These are phyloP conservation scores for Glomus cerebriforme DNA, from an alignment of 192 early-diverging fungal genomes.

Conservation along the genomic window DNA sequence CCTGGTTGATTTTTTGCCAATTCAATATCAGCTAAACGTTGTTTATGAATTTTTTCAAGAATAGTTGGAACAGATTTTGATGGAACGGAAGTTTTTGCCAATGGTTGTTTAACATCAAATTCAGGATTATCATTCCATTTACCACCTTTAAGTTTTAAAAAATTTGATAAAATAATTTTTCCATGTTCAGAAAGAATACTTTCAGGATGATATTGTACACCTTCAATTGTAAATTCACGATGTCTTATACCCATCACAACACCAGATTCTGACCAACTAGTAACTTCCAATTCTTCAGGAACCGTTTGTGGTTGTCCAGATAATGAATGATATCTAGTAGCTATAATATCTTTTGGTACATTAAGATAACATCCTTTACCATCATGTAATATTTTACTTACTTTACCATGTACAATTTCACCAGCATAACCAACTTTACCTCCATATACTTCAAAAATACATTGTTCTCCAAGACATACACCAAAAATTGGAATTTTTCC, in stretches of 20 bases:
- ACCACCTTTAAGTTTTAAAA: conserved; percentile 84
- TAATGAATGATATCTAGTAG: conserved; percentile 97
- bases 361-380: conserved; percentile 83
- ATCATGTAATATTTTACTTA: conserved; percentile 88
- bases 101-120: conserved; percentile 41
- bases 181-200: conserved; percentile 95
- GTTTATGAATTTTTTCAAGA: conserved; percentile 78
- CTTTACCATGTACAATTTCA: conserved; percentile 98
- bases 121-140: conserved; percentile 76
- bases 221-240: conserved; percentile 84
- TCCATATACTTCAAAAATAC: conserved; percentile 96
- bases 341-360: conserved; percentile 82
- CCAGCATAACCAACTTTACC: conserved; percentile 91
- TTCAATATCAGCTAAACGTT: conserved; percentile 80
- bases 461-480: conserved; percentile 97
- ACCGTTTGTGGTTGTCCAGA: conserved; percentile 82
- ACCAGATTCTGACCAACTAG: conserved; percentile 78
- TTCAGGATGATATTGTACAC: conserved; percentile 99
- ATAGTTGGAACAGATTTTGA: conserved; percentile 61
- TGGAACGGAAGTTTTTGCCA: conserved; percentile 42
- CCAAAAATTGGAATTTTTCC: conserved; percentile 97
- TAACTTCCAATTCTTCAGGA: conserved; percentile 83
- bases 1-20: conserved; percentile 74
- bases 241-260: conserved; percentile 97
- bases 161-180: conserved; percentile 85